These are phyloP conservation scores for Penicillium sp. DNA, from an alignment of 2,329 filamentous ascomycete genomes.

Conservation along the genomic window DNA sequence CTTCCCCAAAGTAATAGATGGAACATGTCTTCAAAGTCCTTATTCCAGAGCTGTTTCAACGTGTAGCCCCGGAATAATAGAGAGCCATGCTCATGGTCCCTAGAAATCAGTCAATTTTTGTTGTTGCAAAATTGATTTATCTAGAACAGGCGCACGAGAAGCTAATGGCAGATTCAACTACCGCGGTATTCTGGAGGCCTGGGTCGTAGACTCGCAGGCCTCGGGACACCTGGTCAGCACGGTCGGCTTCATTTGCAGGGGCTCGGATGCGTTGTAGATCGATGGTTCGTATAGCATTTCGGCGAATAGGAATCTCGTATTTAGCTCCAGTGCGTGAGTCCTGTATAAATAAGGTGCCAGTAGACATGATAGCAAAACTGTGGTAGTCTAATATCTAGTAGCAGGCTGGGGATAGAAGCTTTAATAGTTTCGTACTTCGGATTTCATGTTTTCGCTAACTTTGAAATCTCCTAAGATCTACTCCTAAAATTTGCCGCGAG, in stretches of 20 bases:
- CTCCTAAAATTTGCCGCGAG: not conserved
- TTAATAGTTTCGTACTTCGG: not conserved
- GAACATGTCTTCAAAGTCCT: slow-evolving; percentile 43
- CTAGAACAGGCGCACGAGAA: slow-evolving; percentile 35
- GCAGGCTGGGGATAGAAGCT: not conserved
- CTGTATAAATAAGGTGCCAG: slow-evolving; percentile 27
- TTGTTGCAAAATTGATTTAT: no score
- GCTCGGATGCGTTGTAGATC: slow-evolving; percentile 40
- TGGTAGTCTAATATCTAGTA: no score
- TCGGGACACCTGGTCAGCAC: slow-evolving; percentile 31
- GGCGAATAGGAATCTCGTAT: slow-evolving; percentile 39
- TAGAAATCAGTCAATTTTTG: slow-evolving; percentile 12
- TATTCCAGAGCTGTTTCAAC: slow-evolving; percentile 39
- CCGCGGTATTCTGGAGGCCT: slow-evolving; percentile 43
- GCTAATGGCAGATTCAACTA: slow-evolving; percentile 39
- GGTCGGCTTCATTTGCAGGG: slow-evolving; percentile 21
- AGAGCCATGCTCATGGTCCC: slow-evolving; percentile 37
- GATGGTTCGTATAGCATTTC: slow-evolving; percentile 37
- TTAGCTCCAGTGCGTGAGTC: slow-evolving; percentile 39
- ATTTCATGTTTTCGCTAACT: not conserved
- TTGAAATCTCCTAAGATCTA: not conserved
- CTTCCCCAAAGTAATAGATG: slow-evolving; percentile 40
- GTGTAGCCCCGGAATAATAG: slow-evolving; percentile 40
- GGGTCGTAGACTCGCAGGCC: slow-evolving; percentile 45
- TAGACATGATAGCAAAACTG: slow-evolving; percentile 19